Evolutionary conservation across 257 asterid species (phyloP).

Genomic region (Penstemon davidsonii): DNA sequence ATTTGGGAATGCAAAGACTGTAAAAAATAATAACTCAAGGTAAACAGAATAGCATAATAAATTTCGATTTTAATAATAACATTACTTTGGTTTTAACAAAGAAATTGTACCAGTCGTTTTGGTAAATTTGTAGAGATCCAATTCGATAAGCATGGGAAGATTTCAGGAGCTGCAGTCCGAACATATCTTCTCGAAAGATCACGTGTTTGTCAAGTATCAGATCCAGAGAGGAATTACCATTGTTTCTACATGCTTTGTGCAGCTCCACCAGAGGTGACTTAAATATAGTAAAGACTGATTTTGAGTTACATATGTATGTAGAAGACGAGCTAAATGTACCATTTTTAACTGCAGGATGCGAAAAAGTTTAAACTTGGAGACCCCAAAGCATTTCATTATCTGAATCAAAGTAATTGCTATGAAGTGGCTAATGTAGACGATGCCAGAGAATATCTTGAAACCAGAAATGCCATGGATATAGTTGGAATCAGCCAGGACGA

Average conservation of each 20-base stretch:
- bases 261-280: constrained; percentile 90
- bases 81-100: background rate
- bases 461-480: constrained; percentile 94
- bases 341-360: constrained; percentile 53
- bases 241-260: constrained; percentile 96
- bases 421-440: constrained; percentile 86
- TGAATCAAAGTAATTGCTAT: constrained; percentile 83
- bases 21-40: constrained; percentile 96
- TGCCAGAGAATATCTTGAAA: constrained; percentile 86
- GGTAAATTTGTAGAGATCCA: constrained; percentile 98
- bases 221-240: constrained; percentile 95
- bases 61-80: constrained; percentile 13
- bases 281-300: constrained; percentile 8
- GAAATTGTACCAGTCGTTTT: constrained; percentile 80
- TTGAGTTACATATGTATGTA: background rate
- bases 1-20: constrained; percentile 94
- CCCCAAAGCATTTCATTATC: constrained; percentile 79
- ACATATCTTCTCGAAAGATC: constrained; percentile 94
- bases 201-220: constrained; percentile 93
- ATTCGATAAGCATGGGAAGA: constrained; percentile 85
- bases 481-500: constrained; percentile 93
- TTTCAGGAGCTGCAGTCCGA: constrained; percentile 96
- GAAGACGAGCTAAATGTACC: constrained; percentile 25
- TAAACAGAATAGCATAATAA: constrained; percentile 27
- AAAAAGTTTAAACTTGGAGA: constrained; percentile 76